Evolutionary conservation across 352 stramenopile species (phyloP).

Genomic region (Globisporangium irregulare): DNA sequence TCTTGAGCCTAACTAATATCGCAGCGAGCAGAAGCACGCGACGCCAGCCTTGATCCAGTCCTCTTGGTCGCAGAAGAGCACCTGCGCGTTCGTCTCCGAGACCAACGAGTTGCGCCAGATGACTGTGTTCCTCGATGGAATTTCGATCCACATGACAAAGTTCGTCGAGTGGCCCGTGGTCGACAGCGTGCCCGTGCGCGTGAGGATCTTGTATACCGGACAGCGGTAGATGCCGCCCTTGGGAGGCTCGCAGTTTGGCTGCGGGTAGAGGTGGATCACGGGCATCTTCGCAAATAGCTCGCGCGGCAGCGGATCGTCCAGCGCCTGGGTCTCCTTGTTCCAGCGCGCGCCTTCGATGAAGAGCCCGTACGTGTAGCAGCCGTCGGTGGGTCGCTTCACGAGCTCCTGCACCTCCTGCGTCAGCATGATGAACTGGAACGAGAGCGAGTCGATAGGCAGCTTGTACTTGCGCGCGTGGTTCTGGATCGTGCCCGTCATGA

Average conservation of each 20-base stretch:
- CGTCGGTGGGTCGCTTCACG: conserved; percentile 53
- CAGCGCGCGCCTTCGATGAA: conserved; percentile 89
- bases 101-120: conserved; percentile 81
- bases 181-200: conserved; percentile 80
- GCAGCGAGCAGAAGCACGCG: conserved; percentile 88
- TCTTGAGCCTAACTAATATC: conserved; percentile 58
- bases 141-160: conserved; percentile 94
- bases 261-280: conserved; percentile 68
- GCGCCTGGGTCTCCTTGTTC: conserved; percentile 52
- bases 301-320: conserved; percentile 82
- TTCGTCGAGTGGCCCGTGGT: conserved; percentile 93
- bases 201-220: conserved; percentile 93
- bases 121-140: conserved; percentile 75
- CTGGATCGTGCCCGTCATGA: conserved; percentile 91
- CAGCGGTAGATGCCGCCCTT: conserved; percentile 82
- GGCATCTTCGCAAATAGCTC: conserved; percentile 89
- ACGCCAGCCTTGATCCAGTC: conserved; percentile 94
- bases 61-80: conserved; percentile 84
- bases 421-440: conserved; percentile 88
- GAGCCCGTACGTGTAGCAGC: conserved; percentile 86
- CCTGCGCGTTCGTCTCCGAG: conserved; percentile 87
- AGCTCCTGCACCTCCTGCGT: conserved; percentile 52
- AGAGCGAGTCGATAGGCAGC: conserved; percentile 91
- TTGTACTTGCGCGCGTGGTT: conserved; percentile 90
- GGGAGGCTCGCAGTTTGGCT: conserved; percentile 62